Conservation (phyloP, 2,329 filamentous ascomycete species). For the Albophoma yamanashiensis region DNA sequence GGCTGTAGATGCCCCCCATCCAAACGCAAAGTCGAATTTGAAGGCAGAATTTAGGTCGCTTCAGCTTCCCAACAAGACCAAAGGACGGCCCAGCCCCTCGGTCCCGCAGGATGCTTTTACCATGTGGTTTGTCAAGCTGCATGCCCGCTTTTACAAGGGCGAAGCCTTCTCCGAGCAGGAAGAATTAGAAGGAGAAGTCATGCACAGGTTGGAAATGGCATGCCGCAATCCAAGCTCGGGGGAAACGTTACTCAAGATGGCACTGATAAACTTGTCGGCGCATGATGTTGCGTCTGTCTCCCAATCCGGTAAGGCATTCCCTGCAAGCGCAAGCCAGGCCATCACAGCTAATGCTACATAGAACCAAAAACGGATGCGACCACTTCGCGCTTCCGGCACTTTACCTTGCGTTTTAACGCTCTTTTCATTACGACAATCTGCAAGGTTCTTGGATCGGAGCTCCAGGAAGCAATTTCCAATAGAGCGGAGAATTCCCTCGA, state of each 20-base stretch:
- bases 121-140: slow-evolving; percentile 76
- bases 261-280: slow-evolving; percentile 77
- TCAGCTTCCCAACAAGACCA: slow-evolving; percentile 24
- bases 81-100: slow-evolving; percentile 26
- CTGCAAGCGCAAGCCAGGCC: no score
- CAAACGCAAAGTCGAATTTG: slow-evolving; percentile 64
- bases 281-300: slow-evolving; percentile 52
- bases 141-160: slow-evolving; percentile 75
- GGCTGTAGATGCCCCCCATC: slow-evolving; percentile 62
- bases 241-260: slow-evolving; percentile 63
- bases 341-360: slow-evolving; percentile 11
- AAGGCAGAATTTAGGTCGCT: slow-evolving; percentile 61
- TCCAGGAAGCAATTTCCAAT: slow-evolving; percentile 28
- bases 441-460: slow-evolving; percentile 57
- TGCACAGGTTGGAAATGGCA: slow-evolving; percentile 64
- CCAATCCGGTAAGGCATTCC: slow-evolving; percentile 20
- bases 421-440: slow-evolving; percentile 66
- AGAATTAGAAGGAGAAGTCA: slow-evolving; percentile 76
- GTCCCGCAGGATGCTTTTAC: slow-evolving; percentile 54
- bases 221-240: slow-evolving; percentile 58
- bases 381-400: slow-evolving; percentile 43
- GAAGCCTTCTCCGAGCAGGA: slow-evolving; percentile 63
- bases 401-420: slow-evolving; percentile 67
- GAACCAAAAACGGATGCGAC: slow-evolving; percentile 33
- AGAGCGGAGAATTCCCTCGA: slow-evolving; percentile 10